phyloP scores from a whole-genome alignment of 1,139 yeast genomes.

The Blastobotrys petasosporus region DNA sequence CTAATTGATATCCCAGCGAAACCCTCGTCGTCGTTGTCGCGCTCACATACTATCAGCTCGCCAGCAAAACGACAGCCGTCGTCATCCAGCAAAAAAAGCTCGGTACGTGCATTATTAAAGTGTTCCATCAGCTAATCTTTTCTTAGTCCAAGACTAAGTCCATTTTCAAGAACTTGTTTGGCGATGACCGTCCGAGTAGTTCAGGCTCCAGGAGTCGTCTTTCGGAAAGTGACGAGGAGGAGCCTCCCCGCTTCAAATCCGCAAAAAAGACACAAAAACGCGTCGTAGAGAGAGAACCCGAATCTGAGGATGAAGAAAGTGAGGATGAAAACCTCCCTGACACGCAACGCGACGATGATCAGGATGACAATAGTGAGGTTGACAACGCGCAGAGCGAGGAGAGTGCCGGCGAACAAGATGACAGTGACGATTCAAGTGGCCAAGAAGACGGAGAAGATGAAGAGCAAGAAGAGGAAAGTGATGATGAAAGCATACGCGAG shows the following conservation, averaged over 20 bases:
- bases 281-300: not conserved
- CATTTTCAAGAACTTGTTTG: not conserved
- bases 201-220: not conserved
- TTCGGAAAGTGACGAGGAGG: not conserved
- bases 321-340: not conserved
- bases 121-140: not conserved
- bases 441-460: conserved; percentile 6
- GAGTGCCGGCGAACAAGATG: not conserved
- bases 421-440: not conserved
- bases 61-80: too few species aligned
- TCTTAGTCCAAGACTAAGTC: not conserved
- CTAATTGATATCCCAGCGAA: too few species aligned
- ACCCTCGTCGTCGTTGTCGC: too few species aligned
- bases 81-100: too few species aligned
- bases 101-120: not conserved
- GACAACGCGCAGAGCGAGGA: not conserved
- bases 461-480: conserved; percentile 12
- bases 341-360: not conserved
- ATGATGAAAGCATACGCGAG: conserved; percentile 12
- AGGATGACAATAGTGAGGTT: not conserved
- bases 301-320: not conserved
- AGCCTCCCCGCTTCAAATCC: not conserved
- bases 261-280: not conserved
- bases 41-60: too few species aligned
- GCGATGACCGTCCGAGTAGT: not conserved